Base-by-base conservation (phyloP, 1,139 yeast species). In the Kodamaea anthophila region DNA sequence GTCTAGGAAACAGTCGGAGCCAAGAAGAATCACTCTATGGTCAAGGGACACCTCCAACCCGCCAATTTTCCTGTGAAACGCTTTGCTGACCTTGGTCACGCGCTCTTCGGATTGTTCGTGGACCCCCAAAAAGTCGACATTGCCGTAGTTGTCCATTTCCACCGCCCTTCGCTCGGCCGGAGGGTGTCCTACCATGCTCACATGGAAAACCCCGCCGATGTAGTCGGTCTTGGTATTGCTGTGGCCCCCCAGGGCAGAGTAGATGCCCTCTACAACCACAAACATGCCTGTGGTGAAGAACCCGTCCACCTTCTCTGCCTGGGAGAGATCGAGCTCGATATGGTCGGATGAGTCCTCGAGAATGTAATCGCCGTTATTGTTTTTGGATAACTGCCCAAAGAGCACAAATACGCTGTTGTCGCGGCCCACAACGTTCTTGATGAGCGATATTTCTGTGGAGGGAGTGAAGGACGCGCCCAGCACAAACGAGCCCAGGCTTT, bases 341-440 rank as follows among this genome's bases (percentile, higher is more conserved):
- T 68, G 58, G 39, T 87, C 96, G 1, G 88, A 74, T 3, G 79
- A 70, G 51, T 93, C 99, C 49, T 87, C 95, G 18, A 93, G 53
- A 31, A 75, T 73, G 70, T 74, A 81, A 13, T 72, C 65, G 0
- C 94, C 96, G 35, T 70, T 74, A 5, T 73, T 58, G 33, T 79
- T 78, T 35, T 67, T 65, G 3, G 79, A 64, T 9, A 91, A 55
- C 36, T 87, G 60, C 0, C 98, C 99, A 47, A 88, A 76, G 3
- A 93, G 51, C 16, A 84, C 61, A 47, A 91, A 93, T 35, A 75
- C 70, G 32, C 73, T 65, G 4, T 91, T 91, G 43, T 82, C 84
- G 35, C 95, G 63, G 15, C 98, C 99, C 18, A 88, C 57, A 38
- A 91, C 62, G 48, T 87, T 88, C 46, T 87, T 87, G 34, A 91